Base-by-base conservation (phyloP, 257 asterid species). In the Capsicum baccatum region DNA sequence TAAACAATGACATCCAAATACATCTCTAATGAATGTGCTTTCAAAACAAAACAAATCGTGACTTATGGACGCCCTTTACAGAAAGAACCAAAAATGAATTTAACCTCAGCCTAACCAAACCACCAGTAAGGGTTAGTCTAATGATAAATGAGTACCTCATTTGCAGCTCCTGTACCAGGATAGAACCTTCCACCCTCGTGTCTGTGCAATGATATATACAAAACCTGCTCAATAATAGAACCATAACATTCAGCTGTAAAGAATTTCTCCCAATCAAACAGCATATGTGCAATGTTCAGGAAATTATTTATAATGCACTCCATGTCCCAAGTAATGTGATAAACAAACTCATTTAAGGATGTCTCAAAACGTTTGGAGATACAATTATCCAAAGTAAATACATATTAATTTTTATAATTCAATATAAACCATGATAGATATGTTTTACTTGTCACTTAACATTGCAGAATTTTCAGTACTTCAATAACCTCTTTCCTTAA, bases 111-210 rank as follows among this genome's bases (percentile, higher is more conserved):
- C 58, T 71, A 17, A 71, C 58, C 82, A 78, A 78, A 54, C 80
- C 1, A 47, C 39, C 58, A 14, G 13, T 14, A 33, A 74, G 44
- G 81, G 16, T 54, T 55, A 55, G 19, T 50, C 26, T 21, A 17
- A 76, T 21, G 12, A 47, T 39, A 81, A 82, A 62, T 13, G 79
- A 83, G 37, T 89, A 96, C 98, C 98, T 97, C 97, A 88, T 89
- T 83, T 71, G 97, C 98, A 86, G 99, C 96, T 88, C 99, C 99
- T 64, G 99, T 94, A 83, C 99, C 98, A 78, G 99, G 99, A 88
- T 97, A 97, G 84, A 97, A 97, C 86, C 87, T 91, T 63, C 99
- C 99, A 87, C 92, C 96, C 91, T 97, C 97, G 64, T 97, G 96
- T 88, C 98, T 93, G 84, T 97, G 99, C 89, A 97, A 83, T n/a